Conservation (phyloP, 257 asterid species). For the Solanum appendiculatum region DNA sequence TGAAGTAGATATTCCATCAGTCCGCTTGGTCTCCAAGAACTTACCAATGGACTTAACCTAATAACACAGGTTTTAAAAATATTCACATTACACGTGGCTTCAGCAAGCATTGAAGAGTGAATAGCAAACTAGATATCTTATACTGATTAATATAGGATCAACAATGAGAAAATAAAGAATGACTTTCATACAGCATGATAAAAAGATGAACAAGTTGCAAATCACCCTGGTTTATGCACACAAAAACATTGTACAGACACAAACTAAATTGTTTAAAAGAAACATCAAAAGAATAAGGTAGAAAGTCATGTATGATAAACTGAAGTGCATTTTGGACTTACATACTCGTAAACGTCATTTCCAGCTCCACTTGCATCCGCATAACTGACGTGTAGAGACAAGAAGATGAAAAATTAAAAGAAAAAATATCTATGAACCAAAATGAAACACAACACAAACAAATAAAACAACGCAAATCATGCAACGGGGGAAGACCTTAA, state of each 20-base stretch:
- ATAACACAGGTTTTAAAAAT: not conserved
- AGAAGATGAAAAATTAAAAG: not conserved
- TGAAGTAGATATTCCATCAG: constrained; percentile 60
- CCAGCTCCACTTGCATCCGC: constrained; percentile 70
- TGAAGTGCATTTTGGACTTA: constrained; percentile 16
- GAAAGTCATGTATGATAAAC: not conserved
- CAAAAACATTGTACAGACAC: not conserved
- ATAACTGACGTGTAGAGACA: constrained; percentile 27
- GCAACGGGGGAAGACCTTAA: not conserved
- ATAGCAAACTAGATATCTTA: not conserved
- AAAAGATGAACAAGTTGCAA: not conserved
- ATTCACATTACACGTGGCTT: not conserved
- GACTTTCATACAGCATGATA: not conserved
- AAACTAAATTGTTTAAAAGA: not conserved
- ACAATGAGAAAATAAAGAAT: not conserved
- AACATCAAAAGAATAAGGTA: not conserved
- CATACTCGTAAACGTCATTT: constrained; percentile 53
- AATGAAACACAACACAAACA: not conserved
- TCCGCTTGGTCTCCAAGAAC: constrained; percentile 52
- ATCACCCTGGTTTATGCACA: not conserved
- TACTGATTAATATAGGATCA: not conserved
- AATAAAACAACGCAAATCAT: not conserved
- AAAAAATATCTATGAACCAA: not conserved
- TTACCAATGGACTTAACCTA: constrained; percentile 52
- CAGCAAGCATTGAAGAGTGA: not conserved